phyloP scores from a whole-genome alignment of 257 asterid genomes.

The Rauvolfia tetraphylla region DNA sequence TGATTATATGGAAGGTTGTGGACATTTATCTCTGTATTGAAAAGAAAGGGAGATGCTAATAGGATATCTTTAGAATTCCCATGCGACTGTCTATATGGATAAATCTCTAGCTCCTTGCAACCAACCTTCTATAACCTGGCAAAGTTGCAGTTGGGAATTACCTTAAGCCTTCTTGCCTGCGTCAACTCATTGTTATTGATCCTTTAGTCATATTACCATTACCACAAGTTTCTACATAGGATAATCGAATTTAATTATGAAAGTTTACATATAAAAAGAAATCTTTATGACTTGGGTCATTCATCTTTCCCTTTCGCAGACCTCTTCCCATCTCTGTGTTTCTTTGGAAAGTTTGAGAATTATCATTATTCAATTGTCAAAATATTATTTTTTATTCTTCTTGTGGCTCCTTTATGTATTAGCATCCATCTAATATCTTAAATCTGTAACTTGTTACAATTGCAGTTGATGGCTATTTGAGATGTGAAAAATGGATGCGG shows the following conservation, averaged over 20 bases:
- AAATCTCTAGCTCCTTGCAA: background rate
- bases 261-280: background rate
- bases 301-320: background rate
- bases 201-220: background rate
- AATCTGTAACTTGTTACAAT: constrained; percentile 15
- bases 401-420: background rate
- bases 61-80: background rate
- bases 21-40: background rate
- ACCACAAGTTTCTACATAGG: background rate
- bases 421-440: constrained; percentile 2
- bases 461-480: constrained; percentile 75
- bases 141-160: background rate
- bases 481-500: constrained; percentile 95
- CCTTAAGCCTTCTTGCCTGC: background rate
- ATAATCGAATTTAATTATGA: background rate
- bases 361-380: background rate
- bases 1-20: background rate
- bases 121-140: background rate
- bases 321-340: background rate
- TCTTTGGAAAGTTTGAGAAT: background rate
- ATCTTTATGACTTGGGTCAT: background rate
- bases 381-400: background rate
- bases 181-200: background rate
- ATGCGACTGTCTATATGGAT: background rate
- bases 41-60: background rate